Evolutionary conservation across 2,329 filamentous ascomycete species (phyloP).

Genomic region (Aspergillus arachidicola): DNA sequence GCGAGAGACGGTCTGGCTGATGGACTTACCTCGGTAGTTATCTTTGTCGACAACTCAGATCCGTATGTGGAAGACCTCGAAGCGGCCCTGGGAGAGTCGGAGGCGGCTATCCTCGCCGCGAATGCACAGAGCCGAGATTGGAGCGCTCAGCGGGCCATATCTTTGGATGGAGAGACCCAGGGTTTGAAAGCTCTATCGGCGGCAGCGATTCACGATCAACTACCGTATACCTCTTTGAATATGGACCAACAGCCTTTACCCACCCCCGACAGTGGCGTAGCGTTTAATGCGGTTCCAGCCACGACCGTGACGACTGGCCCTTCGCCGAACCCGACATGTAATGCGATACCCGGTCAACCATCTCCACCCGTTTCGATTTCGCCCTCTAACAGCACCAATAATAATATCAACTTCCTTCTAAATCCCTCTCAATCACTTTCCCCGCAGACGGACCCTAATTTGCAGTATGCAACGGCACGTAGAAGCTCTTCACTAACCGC

Average conservation of each 20-base stretch:
- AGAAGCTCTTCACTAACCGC: constrained; percentile 34
- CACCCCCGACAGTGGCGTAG: constrained; percentile 18
- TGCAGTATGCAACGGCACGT: constrained; percentile 34
- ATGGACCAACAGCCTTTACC: constrained; percentile 29
- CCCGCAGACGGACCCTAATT: constrained; percentile 47
- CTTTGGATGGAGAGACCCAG: constrained; percentile 45
- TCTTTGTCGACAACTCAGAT: constrained; percentile 64
- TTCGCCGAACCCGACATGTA: constrained; percentile 38
- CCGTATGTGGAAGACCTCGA: constrained; percentile 59
- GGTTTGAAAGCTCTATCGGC: constrained; percentile 59
- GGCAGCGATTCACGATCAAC: constrained; percentile 49
- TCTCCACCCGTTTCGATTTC: constrained; percentile 50
- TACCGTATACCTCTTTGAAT: constrained; percentile 30
- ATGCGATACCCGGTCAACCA: constrained; percentile 34
- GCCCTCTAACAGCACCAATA: constrained; percentile 39
- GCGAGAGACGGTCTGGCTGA: constrained; percentile 7
- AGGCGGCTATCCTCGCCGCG: constrained; percentile 31
- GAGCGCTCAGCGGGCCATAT: constrained; percentile 32
- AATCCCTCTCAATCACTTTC: constrained; percentile 50
- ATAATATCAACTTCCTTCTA: constrained; percentile 60
- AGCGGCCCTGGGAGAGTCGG: constrained; percentile 34
- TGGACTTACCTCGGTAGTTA: constrained; percentile 45
- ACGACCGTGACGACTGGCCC: constrained; percentile 27
- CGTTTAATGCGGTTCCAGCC: constrained; percentile 25
- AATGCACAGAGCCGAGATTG: constrained; percentile 34